Percentiles rank a stretch among this genome's conserved stretches.
Conservation (phyloP, 768 basidiomycete genomes). For the Suillus fuscotomentosus region DNA sequence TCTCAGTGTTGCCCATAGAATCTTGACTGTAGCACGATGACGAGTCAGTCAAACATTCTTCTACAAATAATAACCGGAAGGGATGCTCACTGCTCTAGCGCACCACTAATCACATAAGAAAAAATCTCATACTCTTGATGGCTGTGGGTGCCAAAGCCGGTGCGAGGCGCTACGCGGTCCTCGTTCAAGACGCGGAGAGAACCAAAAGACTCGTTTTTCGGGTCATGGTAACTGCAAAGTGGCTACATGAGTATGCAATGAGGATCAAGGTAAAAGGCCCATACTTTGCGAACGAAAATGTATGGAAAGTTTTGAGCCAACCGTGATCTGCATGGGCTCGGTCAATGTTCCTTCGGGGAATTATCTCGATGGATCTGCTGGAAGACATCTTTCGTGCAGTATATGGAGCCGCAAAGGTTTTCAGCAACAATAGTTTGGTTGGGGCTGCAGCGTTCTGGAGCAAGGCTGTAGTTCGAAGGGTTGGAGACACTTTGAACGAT, state of each 20-base stretch:
- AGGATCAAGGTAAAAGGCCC: constrained; percentile 26
- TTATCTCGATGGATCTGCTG: constrained; percentile 32
- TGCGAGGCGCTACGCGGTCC: constrained; percentile 72
- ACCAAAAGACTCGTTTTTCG: constrained; percentile 60
- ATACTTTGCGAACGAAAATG: constrained; percentile 73
- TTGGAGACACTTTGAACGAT: not conserved
- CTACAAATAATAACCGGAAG: not conserved
- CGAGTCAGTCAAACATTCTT: not conserved
- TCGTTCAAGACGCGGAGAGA: constrained; percentile 89
- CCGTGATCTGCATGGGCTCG: constrained; percentile 77
- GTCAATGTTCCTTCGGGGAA: constrained; percentile 56
- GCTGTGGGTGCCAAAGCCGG: constrained; percentile 84
- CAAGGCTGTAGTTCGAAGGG: not conserved
- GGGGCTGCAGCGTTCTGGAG: not conserved
- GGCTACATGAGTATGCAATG: constrained; percentile 11
- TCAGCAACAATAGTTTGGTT: not conserved
- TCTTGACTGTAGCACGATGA: constrained; percentile 66
- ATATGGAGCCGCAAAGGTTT: not conserved
- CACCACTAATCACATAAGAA: constrained; percentile 77
- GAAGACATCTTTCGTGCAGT: constrained; percentile 15
- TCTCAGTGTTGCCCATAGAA: constrained; percentile 88
- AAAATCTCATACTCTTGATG: constrained; percentile 92
- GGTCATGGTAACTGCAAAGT: constrained; percentile 55
- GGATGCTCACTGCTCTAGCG: constrained; percentile 72
- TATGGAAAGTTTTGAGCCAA: constrained; percentile 88